Evolutionary conservation across 805 yeast species (phyloP), one percentile per base, ranked within the genome.

Genomic region (Saccharomycopsis fodiens): DNA sequence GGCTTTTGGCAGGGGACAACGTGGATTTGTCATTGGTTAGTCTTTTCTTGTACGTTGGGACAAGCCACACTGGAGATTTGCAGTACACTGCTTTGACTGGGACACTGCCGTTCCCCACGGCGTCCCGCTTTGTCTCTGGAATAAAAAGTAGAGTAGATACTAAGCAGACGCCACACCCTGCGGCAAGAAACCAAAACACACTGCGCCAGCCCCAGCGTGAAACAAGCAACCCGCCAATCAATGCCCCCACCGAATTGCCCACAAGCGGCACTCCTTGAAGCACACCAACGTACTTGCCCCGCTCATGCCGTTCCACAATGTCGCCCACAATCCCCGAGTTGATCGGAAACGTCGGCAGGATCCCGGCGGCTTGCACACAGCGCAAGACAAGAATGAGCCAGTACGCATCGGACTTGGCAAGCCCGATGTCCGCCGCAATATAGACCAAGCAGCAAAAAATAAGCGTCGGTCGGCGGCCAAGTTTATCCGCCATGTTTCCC

Each of bases 171-270:
- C 80, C 81, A 25, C 81, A 73, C 6, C 82, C 76, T 20, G 82
- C 78, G 1, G 82, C 78, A 44, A 84, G 61, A 52, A 86, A 83
- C 76, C 85, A 77, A 54, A 83, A 82, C 13, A 80, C 73, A 0
- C 85, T 76, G 54, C 88, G 69, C 95, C 96, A 87, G 16, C 76
- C 68, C 16, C 67, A 50, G 1, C 59, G 62, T 8, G 72, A 72
- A 47, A 67, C 85, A 58, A 74, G 54, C 1, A 64, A 64, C 3
- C 78, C 69, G 4, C 80, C 79, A 17, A 86, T 64, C n/a, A 87
- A 63, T 0, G 93, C 86, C 8, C 94, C 89, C 52, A 86, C 68
- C 2, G 85, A 87, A 55, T 80, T 81, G 1, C 94, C 95, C 3
- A 83, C 55, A 29, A 82, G 68, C 15, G 80, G 76, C 37, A 79